phyloP scores from a whole-genome alignment of 208 protist species.

The Crithidia expoeki region DNA sequence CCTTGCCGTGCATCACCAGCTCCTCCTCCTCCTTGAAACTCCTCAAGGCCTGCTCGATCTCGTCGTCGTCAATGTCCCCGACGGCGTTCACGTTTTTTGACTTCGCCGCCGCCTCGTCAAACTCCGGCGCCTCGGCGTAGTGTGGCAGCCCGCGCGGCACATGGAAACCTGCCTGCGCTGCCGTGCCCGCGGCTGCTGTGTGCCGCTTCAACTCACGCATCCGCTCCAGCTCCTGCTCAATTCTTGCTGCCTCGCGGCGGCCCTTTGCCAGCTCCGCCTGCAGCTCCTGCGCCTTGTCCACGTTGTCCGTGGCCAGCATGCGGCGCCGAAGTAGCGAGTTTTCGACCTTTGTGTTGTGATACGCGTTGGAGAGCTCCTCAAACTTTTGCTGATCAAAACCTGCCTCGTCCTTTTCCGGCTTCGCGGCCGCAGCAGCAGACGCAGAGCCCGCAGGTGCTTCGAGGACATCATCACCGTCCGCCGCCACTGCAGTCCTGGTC shows the following conservation, averaged over 20 bases:
- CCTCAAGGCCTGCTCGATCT: slow-evolving; percentile 43
- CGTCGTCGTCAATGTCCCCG: slow-evolving; percentile 51
- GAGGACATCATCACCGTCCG: not conserved
- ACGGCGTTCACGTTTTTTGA: slow-evolving; percentile 56
- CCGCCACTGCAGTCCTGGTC: not conserved
- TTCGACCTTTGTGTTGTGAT: slow-evolving; percentile 88
- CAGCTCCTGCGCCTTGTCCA: slow-evolving; percentile 64
- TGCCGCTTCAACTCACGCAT: slow-evolving; percentile 52
- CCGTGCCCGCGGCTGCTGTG: slow-evolving; percentile 7
- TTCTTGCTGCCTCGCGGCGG: slow-evolving; percentile 53
- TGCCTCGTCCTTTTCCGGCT: slow-evolving; percentile 22
- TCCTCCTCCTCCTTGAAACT: slow-evolving; percentile 41
- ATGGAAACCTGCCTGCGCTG: slow-evolving; percentile 17
- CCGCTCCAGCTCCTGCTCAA: slow-evolving; percentile 65
- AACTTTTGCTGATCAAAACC: slow-evolving; percentile 56
- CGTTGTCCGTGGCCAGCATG: slow-evolving; percentile 69
- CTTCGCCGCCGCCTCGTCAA: slow-evolving; percentile 13
- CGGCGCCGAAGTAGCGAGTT: slow-evolving; percentile 80
- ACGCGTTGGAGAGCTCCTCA: slow-evolving; percentile 72
- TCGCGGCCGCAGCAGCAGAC: not conserved
- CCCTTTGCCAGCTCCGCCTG: slow-evolving; percentile 58
- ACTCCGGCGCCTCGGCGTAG: slow-evolving; percentile 59
- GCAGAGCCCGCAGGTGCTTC: not conserved
- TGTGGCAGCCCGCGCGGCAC: slow-evolving; percentile 32
- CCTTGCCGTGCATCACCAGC: slow-evolving; percentile 23